Base-by-base conservation (phyloP, 2,329 filamentous ascomycete species). In the Trichophyton schoenleinii region DNA sequence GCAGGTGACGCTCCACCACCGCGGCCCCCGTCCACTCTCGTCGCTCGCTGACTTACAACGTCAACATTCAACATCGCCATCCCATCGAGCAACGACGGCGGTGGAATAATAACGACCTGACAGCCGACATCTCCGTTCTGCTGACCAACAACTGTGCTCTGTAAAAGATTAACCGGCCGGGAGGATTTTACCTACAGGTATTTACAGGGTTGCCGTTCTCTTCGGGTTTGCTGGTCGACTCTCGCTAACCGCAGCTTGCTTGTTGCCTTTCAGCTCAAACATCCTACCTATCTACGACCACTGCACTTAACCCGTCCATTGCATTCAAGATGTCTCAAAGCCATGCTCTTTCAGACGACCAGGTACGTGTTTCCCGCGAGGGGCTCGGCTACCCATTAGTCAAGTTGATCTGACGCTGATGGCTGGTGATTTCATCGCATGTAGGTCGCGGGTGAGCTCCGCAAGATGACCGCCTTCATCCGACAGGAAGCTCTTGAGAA, bases 391-490 rank as follows among this genome's bases (percentile, higher is more conserved):
- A 20, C 22, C 11, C n/a, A 11, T 31, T n/a, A 57, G 18, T 52
- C 42, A 15, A 7, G 20, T n/a, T 36, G 22, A 9, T n/a, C 15
- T 28, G 41, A 15, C 20, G 42, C 58, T 58, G 55, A 58, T 31
- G 31, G 8, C 22, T 13, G 28, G 15, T 42, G 9, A 6, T n/a
- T 41, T 15, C 42, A 65, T 62, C 64, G 65, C 62, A 62, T 52
- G 36, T 63, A 97, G 91, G 94, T 99, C 83, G 87, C 89, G 79
- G 87, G 89, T 79, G 94, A 99, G 85, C 89, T 99, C 78, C 91
- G 89, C 83, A 99, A 99, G 85, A 99, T 99, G 94, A 97, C 94
- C 63, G 92, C 91, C 74, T 99, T 99, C 84, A 99, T 99, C 85
- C 89, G 91, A 77, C 94, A 97, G 80, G 94, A 99, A 80, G 94